Conservation (phyloP, 257 asterid species). For the Schizonepeta tenuifolia region DNA sequence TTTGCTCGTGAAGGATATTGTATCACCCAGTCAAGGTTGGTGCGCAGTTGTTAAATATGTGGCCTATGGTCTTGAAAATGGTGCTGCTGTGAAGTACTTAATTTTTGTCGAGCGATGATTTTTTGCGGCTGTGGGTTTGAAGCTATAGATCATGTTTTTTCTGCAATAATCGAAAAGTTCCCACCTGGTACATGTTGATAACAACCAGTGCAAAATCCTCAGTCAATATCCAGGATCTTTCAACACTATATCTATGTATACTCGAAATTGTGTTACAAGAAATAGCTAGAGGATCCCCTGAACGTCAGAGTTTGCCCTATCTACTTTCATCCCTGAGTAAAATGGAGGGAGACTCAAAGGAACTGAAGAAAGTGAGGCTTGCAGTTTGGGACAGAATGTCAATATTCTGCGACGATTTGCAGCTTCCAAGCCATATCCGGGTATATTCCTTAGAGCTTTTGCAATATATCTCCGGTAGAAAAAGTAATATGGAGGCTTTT, state of each 20-base stretch:
- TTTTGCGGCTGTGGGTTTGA: slow-evolving; percentile 70
- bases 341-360: slow-evolving; percentile 67
- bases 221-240: slow-evolving; percentile 62
- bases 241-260: slow-evolving; percentile 61
- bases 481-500: slow-evolving; percentile 44
- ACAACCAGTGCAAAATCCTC: slow-evolving; percentile 33
- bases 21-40: slow-evolving; percentile 83
- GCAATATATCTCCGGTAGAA: slow-evolving; percentile 74
- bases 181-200: slow-evolving; percentile 42
- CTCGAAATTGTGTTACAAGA: slow-evolving; percentile 67
- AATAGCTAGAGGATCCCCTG: slow-evolving; percentile 50
- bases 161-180: slow-evolving; percentile 44
- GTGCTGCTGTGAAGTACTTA: slow-evolving; percentile 50
- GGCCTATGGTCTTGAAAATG: slow-evolving; percentile 52
- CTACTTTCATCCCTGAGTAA: slow-evolving; percentile 80
- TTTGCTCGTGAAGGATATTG: slow-evolving; percentile 54
- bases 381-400: slow-evolving; percentile 82
- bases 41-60: slow-evolving; percentile 56
- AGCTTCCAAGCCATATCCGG: slow-evolving; percentile 70
- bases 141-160: slow-evolving; percentile 55
- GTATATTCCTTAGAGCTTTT: slow-evolving; percentile 81
- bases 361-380: slow-evolving; percentile 62
- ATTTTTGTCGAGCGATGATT: slow-evolving; percentile 79
- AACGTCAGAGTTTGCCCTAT: slow-evolving; percentile 49
- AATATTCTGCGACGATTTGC: slow-evolving; percentile 64